Evolutionary conservation across 148 eudicot species (phyloP), one percentile per base, ranked within the genome.

Genomic region (Spergularia marina): DNA sequence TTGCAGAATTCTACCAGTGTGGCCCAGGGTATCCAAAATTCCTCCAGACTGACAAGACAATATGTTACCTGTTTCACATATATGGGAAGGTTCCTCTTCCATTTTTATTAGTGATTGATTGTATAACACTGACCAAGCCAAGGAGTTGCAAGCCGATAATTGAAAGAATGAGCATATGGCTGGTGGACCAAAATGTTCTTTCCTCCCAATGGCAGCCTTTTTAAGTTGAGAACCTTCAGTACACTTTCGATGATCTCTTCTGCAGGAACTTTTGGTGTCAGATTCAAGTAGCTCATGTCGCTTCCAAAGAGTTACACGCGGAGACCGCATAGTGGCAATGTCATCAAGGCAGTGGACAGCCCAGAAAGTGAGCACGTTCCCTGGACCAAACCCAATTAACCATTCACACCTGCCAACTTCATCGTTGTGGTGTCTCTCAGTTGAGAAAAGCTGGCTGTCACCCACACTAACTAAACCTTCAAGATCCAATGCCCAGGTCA

Each of bases 291-390:
- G 18, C 55, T 92, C 91, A 44, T 71, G 75, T 79, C 81, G 87
- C 87, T 87, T 88, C 97, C 94, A 92, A 74, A 91, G 84, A 20
- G 92, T 88, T 77, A 89, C 89, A 72, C 97, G 89, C 49, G 97
- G 99, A 76, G 83, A 85, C 74, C 97, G 84, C 87, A 91, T 75
- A 25, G 98, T 97, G 39, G 88, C 77, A 82, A 89, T 73, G 75
- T 92, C 98, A 87, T 96, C 99, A 66, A 96, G 92, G 77, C 97
- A 96, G 53, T 96, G 99, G 70, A 92, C 81, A 36, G 97, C 92
- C 99, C 99, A 96, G 57, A 91, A 72, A 10, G 97, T 87, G 71
- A 86, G 79, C 69, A 79, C 25, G 70, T 51, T 84, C 53, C 86
- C 81, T 61, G 94, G 94, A 79, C 99, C 98, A 86, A 89, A 73